Base-by-base conservation (phyloP, 352 stramenopile genomes). In the Globisporangium carolinianum region DNA sequence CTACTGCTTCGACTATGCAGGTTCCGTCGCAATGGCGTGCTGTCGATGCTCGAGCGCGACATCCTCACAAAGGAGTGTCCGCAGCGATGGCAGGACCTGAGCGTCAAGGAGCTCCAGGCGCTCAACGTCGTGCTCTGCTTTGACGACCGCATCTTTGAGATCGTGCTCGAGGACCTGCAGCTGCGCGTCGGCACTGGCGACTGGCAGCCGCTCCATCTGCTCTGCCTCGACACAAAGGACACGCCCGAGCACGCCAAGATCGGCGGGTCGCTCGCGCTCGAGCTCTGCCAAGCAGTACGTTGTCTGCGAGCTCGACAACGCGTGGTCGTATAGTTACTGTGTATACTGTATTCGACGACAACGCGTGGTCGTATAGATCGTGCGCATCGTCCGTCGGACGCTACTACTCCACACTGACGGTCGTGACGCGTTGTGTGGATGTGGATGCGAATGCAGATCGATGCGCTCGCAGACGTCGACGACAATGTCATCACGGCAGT, bases 71-170 rank as follows among this genome's bases (percentile, higher is more conserved):
- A 96, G 56, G 75, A 75, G 57, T 86, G 82, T 64, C 87, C 87
- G 18, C 78, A 95, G 67, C 69, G 83, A 51, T 95, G 79, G 80
- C 87, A 96, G 60, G 86, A 96, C 47, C 78, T 90, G 55, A 83
- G 63, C 43, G 60, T 83, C 6, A 69, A 75, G 37, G 85, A 95
- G 63, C 62, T 95, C 17, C 75, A 87, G 32, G 67, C 75, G 3
- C 76, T 95, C 58, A 82, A 93, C 53, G 82, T 96, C 17, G 80
- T 95, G 36, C 57, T 96, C n/a, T 95, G 86, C 74, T 96, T 96
- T 68, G 87, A 96, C 66, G 81, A 93, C 68, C 81, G 84, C 58
- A 91, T 96, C 57, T 96, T 91, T 32, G 83, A 95, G 62, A 90
- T 92, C 36, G 81, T 96, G 15, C 59, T 93, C 35, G 85, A 96